Evolutionary conservation across 257 asterid genomes (phyloP), one percentile per base, ranked within the genome.

Genomic region (Jacaranda mimosifolia): DNA sequence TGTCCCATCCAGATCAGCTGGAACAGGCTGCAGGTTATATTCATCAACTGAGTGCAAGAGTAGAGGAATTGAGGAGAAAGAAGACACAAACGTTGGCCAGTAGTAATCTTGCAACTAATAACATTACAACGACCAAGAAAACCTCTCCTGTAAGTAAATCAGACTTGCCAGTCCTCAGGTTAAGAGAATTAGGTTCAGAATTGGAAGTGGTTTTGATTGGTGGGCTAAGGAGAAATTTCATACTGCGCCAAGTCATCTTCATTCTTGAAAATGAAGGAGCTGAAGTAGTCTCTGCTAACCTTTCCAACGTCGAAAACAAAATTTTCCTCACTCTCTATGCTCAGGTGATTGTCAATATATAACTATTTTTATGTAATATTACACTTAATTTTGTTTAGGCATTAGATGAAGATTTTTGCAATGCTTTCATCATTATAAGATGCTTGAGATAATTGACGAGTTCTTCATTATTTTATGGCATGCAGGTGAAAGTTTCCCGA

Each of bases 241-340:
- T n/a, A 11, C 0, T 87, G 63, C 58, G 45, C 49, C 42, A 83
- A 76, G 74, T 76, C 17, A 60, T 85, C 6, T 55, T 40, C 21
- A 65, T 85, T 10, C 18, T 87, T 0, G 80, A 80, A 75, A 83
- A 80, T 52, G 87, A 67, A 83, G 89, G 91, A 65, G 81, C 83
- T 74, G 89, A 87, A 76, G 89, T 87, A 3, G 52, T 76, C 6
- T 55, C 36, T 4, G 74, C 58, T 8, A 73, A 48, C 65, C 32
- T 65, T 42, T 78, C 84, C 8, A 53, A 49, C 3, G 5, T 15
- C 4, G 78, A 49, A 9, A 15, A 65, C 56, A 76, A 60, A 35
- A 58, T 73, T 65, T 69, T 45, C 72, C 81, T 78, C 68, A 78
- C 77, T 0, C 32, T 87, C 65, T 87, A 85, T 11, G 86, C 89